phyloP scores from a whole-genome alignment of 2,329 filamentous ascomycete genomes.

The Graphium sp. region DNA sequence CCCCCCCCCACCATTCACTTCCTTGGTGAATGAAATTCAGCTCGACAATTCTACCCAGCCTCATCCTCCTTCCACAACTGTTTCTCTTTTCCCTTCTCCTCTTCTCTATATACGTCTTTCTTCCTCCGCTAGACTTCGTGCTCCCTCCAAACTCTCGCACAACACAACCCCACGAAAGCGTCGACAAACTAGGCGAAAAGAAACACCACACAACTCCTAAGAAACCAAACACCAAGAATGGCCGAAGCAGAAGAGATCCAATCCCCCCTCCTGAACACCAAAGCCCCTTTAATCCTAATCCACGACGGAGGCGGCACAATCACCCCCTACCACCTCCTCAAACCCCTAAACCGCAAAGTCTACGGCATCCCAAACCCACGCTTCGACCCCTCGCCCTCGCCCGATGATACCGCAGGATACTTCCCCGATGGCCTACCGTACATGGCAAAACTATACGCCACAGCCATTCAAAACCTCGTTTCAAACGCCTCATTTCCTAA shows the following conservation, averaged over 20 bases:
- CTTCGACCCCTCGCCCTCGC: too few species aligned
- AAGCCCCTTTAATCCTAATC: conserved; percentile 31
- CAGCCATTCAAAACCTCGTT: conserved; percentile 22
- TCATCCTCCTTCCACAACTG: too few species aligned
- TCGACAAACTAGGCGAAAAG: too few species aligned
- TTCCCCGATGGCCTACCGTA: conserved; percentile 35
- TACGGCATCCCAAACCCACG: conserved; percentile 38
- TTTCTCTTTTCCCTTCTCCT: background rate
- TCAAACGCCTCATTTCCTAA: conserved; percentile 11
- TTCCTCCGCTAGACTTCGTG: too few species aligned
- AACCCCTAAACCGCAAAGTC: conserved; percentile 26
- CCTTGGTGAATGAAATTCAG: too few species aligned
- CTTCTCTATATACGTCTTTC: too few species aligned
- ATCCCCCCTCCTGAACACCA: conserved; percentile 11
- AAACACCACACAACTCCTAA: background rate
- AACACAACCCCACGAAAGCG: too few species aligned
- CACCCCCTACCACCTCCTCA: conserved; percentile 38
- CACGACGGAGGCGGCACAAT: conserved; percentile 46
- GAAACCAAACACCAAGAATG: conserved; percentile 12
- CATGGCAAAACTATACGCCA: conserved; percentile 34
- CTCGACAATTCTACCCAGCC: too few species aligned
- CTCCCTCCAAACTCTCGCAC: too few species aligned
- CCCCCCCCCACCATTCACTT: too few species aligned
- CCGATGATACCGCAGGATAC: conserved; percentile 19
- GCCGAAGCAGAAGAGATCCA: conserved; percentile 4